These are phyloP conservation scores for Peniophora sp. DNA, from an alignment of 1,284 basidiomycete species.

Conservation along the genomic window DNA sequence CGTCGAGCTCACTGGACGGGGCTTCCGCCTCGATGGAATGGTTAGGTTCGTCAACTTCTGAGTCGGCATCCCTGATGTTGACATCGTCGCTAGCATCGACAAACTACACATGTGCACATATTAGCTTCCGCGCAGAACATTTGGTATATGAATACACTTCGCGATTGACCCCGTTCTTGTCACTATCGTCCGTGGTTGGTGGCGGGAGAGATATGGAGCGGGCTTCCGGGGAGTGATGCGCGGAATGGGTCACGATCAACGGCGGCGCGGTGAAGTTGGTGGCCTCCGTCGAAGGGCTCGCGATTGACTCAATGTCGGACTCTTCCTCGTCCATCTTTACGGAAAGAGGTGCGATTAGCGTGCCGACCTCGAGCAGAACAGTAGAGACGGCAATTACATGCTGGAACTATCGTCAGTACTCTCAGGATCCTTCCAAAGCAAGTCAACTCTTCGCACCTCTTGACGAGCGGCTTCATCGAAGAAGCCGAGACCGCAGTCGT, in stretches of 20 bases:
- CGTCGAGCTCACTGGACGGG: too few species aligned
- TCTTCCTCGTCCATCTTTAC: conserved; percentile 7
- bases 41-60: too few species aligned
- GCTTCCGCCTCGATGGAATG: too few species aligned
- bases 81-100: too few species aligned
- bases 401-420: conserved; percentile 2
- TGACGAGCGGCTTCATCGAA: conserved; percentile 9
- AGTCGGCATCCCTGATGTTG: too few species aligned
- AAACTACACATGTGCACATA: too few species aligned
- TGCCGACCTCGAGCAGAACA: conserved; percentile 8
- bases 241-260: background rate
- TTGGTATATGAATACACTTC: too few species aligned
- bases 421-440: background rate
- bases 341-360: conserved; percentile 8
- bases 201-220: background rate
- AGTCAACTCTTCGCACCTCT: conserved; percentile 6
- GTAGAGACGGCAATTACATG: conserved; percentile 14
- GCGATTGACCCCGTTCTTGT: background rate
- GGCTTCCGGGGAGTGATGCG: background rate
- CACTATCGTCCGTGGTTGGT: background rate
- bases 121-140: too few species aligned
- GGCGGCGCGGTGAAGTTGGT: background rate
- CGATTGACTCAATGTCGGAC: background rate
- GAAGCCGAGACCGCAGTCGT: conserved; percentile 12
- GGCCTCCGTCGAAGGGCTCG: background rate